Percentiles rank a stretch among this genome's conserved stretches.
Conservation (phyloP, 2,329 filamentous ascomycete species). For the Ascochyta viciae-villosae region DNA sequence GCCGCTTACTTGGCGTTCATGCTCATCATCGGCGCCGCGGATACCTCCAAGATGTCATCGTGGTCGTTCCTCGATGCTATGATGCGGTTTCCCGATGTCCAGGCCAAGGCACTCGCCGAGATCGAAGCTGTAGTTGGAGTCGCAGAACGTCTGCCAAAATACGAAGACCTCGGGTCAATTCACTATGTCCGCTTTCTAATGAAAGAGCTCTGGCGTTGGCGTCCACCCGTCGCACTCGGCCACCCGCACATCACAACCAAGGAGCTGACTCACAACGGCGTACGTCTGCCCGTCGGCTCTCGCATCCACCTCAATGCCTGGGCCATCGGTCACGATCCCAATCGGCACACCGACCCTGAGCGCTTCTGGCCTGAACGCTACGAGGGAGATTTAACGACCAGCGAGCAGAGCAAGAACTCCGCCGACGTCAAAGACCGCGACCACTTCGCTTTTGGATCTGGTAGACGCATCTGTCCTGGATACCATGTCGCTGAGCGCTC, state of each 20-base stretch:
- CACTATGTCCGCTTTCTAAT: slow-evolving; percentile 63
- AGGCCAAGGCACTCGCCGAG: slow-evolving; percentile 56
- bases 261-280: slow-evolving; percentile 56
- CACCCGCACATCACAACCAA: slow-evolving; percentile 54
- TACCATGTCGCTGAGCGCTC: slow-evolving; percentile 40
- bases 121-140: slow-evolving; percentile 51
- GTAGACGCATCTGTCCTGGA: slow-evolving; percentile 42
- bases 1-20: slow-evolving; percentile 7
- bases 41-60: slow-evolving; percentile 28
- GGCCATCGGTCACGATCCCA: slow-evolving; percentile 57
- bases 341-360: slow-evolving; percentile 49
- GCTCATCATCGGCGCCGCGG: slow-evolving; percentile 19
- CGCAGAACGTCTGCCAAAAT: slow-evolving; percentile 44
- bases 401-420: slow-evolving; percentile 10
- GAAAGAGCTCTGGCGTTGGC: slow-evolving; percentile 65
- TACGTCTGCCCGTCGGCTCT: slow-evolving; percentile 56
- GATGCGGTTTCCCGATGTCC: slow-evolving; percentile 57
- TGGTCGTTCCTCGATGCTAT: slow-evolving; percentile 55
- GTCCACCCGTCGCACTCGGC: slow-evolving; percentile 60
- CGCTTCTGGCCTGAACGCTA: slow-evolving; percentile 54
- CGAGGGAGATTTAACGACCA: slow-evolving; percentile 29
- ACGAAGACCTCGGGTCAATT: slow-evolving; percentile 44
- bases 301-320: slow-evolving; percentile 59
- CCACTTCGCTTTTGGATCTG: slow-evolving; percentile 45
- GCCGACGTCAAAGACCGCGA: slow-evolving; percentile 23